These are phyloP conservation scores for Leucocoprinus gongylophorus DNA, from an alignment of 1,284 basidiomycete species.

Conservation along the genomic window DNA sequence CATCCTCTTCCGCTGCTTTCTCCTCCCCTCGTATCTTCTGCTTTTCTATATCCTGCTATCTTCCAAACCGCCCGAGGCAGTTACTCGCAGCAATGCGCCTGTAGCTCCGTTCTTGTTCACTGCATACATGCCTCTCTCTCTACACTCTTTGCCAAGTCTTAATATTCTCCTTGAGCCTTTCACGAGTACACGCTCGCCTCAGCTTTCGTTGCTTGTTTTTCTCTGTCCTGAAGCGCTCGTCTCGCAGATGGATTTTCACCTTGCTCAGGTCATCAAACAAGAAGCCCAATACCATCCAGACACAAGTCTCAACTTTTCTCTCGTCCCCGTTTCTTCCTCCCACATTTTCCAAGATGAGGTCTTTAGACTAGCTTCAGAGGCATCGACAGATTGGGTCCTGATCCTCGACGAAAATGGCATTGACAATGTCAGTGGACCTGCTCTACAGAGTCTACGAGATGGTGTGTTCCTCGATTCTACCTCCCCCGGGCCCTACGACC, in stretches of 20 bases:
- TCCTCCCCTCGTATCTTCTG: neutral
- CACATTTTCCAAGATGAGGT: conserved; percentile 25
- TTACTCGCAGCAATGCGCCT: conserved; percentile 8
- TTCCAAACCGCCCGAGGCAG: neutral
- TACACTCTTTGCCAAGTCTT: neutral
- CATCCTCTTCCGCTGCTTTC: conserved; percentile 4
- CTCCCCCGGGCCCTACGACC: neutral
- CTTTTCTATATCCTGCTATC: neutral
- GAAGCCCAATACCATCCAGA: conserved; percentile 14
- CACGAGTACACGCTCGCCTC: conserved; percentile 20
- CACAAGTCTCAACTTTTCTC: conserved; percentile 35
- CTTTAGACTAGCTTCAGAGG: conserved; percentile 30
- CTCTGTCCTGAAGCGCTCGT: conserved; percentile 38
- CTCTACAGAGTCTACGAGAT: conserved; percentile 12
- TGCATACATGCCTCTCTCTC: conserved; percentile 43
- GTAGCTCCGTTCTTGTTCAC: conserved; percentile 30
- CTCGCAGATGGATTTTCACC: conserved; percentile 26
- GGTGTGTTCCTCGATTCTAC: conserved; percentile 6
- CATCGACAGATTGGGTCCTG: conserved; percentile 43
- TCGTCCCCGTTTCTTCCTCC: conserved; percentile 32
- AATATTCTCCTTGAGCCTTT: conserved; percentile 20
- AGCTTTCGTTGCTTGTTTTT: conserved; percentile 41
- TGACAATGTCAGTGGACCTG: conserved; percentile 6
- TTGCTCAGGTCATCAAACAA: conserved; percentile 23
- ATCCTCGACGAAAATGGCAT: conserved; percentile 37